A percentile compares a stretch with the other conserved stretches of the same genome.
Evolutionary conservation across 2,329 filamentous ascomycete species (phyloP).

Genomic region (Ceratocystis huliohia): DNA sequence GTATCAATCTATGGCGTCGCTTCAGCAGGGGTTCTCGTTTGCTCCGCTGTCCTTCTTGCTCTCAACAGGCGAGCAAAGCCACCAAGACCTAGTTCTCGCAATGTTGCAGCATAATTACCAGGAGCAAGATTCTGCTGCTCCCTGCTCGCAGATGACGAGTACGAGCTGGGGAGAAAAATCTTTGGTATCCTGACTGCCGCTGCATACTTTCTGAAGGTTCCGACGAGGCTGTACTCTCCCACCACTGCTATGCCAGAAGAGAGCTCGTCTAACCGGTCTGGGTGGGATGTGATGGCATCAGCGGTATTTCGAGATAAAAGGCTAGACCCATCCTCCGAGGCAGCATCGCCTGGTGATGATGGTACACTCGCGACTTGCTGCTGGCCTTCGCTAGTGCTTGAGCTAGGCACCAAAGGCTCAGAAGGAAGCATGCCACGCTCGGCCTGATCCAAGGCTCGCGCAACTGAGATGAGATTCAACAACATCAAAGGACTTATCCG

Average conservation of each 20-base stretch:
- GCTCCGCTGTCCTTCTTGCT: slow-evolving; percentile 4
- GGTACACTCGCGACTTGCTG: slow-evolving; percentile 1
- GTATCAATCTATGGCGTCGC: slow-evolving; percentile 9
- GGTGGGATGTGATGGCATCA: slow-evolving; percentile 3
- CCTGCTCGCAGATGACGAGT: not conserved
- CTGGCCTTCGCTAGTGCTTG: not conserved
- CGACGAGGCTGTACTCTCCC: slow-evolving; percentile 41
- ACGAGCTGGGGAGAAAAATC: not conserved
- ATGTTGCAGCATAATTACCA: slow-evolving; percentile 14
- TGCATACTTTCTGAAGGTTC: slow-evolving; percentile 27
- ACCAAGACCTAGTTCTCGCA: slow-evolving; percentile 12
- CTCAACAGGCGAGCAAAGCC: slow-evolving; percentile 12
- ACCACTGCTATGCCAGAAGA: slow-evolving; percentile 43
- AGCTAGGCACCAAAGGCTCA: not conserved
- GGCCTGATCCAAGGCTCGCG: slow-evolving; percentile 14
- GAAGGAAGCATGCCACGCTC: slow-evolving; percentile 11
- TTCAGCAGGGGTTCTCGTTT: slow-evolving; percentile 1
- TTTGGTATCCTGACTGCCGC: slow-evolving; percentile 14
- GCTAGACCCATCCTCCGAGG: slow-evolving; percentile 8
- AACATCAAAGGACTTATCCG: slow-evolving; percentile 14
- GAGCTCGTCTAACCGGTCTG: slow-evolving; percentile 30
- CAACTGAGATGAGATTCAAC: slow-evolving; percentile 13
- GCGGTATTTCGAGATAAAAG: not conserved
- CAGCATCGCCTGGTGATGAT: slow-evolving; percentile 6
- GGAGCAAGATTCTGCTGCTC: slow-evolving; percentile 1